A percentile compares a stretch with the other conserved stretches of the same genome.
phyloP scores from a whole-genome alignment of 2,329 filamentous ascomycete species.

The Pyricularia sp. region DNA sequence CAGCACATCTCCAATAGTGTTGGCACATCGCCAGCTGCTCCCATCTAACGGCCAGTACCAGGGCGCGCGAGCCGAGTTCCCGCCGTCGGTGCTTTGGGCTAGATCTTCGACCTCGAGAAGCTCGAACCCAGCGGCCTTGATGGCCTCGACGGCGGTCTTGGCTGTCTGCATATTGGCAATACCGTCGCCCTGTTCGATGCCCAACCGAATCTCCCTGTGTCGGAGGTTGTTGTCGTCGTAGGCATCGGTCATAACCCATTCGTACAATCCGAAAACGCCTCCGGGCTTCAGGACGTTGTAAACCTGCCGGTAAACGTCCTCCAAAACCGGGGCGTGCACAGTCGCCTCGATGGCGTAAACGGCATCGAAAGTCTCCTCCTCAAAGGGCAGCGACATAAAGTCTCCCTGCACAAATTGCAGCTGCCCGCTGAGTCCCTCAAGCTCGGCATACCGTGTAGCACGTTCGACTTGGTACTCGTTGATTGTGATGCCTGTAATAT shows the following conservation, averaged over 20 bases:
- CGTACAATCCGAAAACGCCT: slow-evolving; percentile 90
- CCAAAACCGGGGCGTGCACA: slow-evolving; percentile 79
- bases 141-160: slow-evolving; percentile 65
- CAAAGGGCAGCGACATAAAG: slow-evolving; percentile 70
- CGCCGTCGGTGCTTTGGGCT: slow-evolving; percentile 56
- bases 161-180: slow-evolving; percentile 93
- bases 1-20: slow-evolving; percentile 6
- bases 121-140: slow-evolving; percentile 78
- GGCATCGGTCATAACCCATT: slow-evolving; percentile 95
- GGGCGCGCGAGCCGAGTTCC: slow-evolving; percentile 34
- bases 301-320: slow-evolving; percentile 88
- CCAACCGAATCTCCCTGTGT: slow-evolving; percentile 85
- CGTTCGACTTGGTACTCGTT: slow-evolving; percentile 98
- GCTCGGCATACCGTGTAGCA: slow-evolving; percentile 67
- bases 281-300: slow-evolving; percentile 91
- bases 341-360: slow-evolving; percentile 97
- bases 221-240: slow-evolving; percentile 81
- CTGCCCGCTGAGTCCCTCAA: slow-evolving; percentile 69
- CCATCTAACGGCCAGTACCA: slow-evolving; percentile 61
- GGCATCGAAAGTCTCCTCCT: slow-evolving; percentile 81
- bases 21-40: slow-evolving; percentile 6
- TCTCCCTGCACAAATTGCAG: slow-evolving; percentile 85
- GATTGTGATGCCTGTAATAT: slow-evolving; percentile 91
- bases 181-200: slow-evolving; percentile 89
- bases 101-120: slow-evolving; percentile 77